These are phyloP conservation scores for Guillardia theta DNA, from an alignment of 78 protist genomes.

Conservation along the genomic window DNA sequence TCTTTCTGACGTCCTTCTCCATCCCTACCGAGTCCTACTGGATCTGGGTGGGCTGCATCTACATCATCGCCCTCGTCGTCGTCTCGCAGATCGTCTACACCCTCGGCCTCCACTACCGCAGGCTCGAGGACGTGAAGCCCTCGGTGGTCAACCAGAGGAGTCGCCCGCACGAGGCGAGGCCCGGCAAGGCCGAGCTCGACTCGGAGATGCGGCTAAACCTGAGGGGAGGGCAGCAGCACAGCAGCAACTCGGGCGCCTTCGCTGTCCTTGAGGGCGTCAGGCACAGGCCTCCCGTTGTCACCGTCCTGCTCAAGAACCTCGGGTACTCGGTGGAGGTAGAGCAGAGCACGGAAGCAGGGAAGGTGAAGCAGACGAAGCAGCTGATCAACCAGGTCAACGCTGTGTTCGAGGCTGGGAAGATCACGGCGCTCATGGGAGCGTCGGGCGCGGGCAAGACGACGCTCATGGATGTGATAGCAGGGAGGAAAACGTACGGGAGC, in stretches of 20 bases:
- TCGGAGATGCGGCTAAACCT: background rate
- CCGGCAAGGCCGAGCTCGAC: background rate
- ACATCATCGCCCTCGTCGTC: background rate
- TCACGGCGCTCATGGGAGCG: background rate
- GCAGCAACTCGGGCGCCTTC: background rate
- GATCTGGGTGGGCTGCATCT: background rate
- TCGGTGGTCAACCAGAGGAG: background rate
- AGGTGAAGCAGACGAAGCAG: background rate
- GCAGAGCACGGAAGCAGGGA: too few relatives aligned
- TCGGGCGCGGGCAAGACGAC: background rate
- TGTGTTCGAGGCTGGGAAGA: background rate
- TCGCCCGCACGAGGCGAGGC: background rate
- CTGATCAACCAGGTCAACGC: background rate
- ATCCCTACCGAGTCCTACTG: background rate
- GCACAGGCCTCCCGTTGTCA: background rate
- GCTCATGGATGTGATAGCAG: background rate
- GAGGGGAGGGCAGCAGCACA: background rate
- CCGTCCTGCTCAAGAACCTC: background rate
- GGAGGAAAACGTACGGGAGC: background rate
- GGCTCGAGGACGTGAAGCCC: background rate
- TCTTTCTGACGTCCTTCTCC: background rate
- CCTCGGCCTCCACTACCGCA: background rate
- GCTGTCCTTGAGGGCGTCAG: background rate
- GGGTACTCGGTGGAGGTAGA: too few relatives aligned
- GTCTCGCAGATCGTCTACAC: background rate